phyloP scores from a whole-genome alignment of 1,284 basidiomycete genomes.

The Phylloboletellus chloephorus region DNA sequence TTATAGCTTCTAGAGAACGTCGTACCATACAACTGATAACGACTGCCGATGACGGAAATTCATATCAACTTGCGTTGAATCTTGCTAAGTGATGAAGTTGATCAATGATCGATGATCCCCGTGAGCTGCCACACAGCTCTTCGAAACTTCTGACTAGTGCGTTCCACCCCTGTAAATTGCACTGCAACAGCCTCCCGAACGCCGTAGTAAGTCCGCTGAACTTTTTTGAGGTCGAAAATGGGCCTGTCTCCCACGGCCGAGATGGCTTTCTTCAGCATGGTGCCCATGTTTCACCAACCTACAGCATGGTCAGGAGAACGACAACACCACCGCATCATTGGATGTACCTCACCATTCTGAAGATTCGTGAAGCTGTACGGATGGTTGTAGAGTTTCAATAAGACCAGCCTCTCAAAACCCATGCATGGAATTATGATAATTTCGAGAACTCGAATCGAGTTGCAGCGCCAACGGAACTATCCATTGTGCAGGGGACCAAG shows the following conservation, averaged over 20 bases:
- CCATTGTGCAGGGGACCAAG: constrained; percentile 53
- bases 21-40: constrained; percentile 26
- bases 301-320: not conserved
- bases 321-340: not conserved
- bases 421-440: constrained; percentile 52
- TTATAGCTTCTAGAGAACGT: not conserved
- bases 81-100: constrained; percentile 55
- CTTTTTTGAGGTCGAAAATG: constrained; percentile 41
- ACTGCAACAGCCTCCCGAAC: constrained; percentile 45
- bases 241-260: constrained; percentile 54
- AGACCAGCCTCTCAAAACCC: constrained; percentile 36
- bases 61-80: not conserved
- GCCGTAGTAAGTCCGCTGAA: constrained; percentile 47
- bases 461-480: constrained; percentile 61
- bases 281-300: constrained; percentile 53
- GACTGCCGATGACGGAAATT: not conserved
- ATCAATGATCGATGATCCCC: too few relatives aligned
- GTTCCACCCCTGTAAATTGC: constrained; percentile 40
- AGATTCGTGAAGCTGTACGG: constrained; percentile 54
- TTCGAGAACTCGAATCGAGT: constrained; percentile 54
- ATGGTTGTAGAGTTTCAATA: not conserved
- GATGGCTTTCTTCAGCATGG: constrained; percentile 55
- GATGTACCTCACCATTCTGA: constrained; percentile 46
- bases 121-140: constrained; percentile 60
- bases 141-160: constrained; percentile 56